Evolutionary conservation across 495 filamentous ascomycete species (phyloP).

Genomic region (Hypoxylon lienhwacheense): DNA sequence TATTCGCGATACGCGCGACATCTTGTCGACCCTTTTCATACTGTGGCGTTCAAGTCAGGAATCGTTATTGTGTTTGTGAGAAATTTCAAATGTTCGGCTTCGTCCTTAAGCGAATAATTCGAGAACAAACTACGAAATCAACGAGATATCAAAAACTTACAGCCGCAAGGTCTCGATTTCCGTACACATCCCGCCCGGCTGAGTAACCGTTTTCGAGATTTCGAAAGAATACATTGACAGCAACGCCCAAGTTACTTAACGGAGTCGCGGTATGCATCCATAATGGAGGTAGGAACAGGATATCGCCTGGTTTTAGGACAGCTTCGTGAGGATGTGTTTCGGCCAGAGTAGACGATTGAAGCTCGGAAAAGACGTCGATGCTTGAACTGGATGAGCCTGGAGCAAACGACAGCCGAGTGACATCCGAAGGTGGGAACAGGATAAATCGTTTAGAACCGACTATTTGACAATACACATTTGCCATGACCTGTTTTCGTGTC

Average conservation of each 20-base stretch:
- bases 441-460: constrained; percentile 69
- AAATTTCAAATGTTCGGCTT: too few species aligned
- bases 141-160: constrained; percentile 3
- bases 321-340: constrained; percentile 68
- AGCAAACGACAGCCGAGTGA: constrained; percentile 66
- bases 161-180: constrained; percentile 79
- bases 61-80: background rate
- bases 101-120: background rate
- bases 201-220: constrained; percentile 71
- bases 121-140: background rate
- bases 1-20: constrained; percentile 65
- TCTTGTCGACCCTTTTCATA: constrained; percentile 81
- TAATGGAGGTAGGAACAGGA: constrained; percentile 77
- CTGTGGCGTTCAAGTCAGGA: constrained; percentile 7
- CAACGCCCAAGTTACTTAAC: constrained; percentile 63
- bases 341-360: constrained; percentile 47
- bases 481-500: constrained; percentile 65
- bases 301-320: constrained; percentile 66
- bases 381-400: constrained; percentile 80
- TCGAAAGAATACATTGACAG: constrained; percentile 84
- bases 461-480: constrained; percentile 84
- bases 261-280: constrained; percentile 83
- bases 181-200: constrained; percentile 79
- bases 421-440: constrained; percentile 78
- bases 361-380: constrained; percentile 62